phyloP scores from a whole-genome alignment of 129 eudicot genomes.

The Escallonia herrerae region DNA sequence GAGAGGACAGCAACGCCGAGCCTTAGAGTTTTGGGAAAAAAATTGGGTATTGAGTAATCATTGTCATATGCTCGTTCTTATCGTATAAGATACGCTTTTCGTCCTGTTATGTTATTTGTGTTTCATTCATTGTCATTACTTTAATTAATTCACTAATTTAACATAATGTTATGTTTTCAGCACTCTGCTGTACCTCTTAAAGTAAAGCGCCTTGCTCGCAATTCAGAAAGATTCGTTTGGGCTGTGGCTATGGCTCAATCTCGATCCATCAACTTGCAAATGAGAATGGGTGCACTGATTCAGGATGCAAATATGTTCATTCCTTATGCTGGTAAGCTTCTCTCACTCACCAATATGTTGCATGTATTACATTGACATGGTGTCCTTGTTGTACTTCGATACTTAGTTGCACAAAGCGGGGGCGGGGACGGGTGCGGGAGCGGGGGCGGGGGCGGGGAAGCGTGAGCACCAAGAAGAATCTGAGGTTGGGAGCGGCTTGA shows the following conservation, averaged over 20 bases:
- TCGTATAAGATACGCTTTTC: neutral
- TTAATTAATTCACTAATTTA: too few relatives aligned
- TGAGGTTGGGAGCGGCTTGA: too few relatives aligned
- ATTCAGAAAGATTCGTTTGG: conserved; percentile 91
- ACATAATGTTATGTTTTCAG: conserved; percentile 21
- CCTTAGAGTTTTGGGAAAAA: conserved; percentile 83
- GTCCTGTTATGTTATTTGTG: neutral
- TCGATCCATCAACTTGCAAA: conserved; percentile 65
- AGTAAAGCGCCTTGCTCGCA: conserved; percentile 88
- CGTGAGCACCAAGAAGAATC: too few relatives aligned
- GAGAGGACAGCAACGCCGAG: conserved; percentile 69
- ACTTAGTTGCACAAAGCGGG: too few relatives aligned
- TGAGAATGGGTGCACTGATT: conserved; percentile 75
- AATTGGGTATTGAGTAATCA: conserved; percentile 64
- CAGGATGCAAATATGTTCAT: conserved; percentile 85
- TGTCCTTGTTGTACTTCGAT: too few relatives aligned
- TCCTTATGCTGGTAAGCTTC: conserved; percentile 88
- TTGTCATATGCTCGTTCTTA: neutral
- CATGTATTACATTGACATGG: too few relatives aligned
- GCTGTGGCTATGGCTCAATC: conserved; percentile 93
- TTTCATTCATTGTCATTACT: neutral
- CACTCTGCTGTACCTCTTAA: conserved; percentile 91
- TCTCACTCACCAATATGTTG: neutral
- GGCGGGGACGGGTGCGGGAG: too few relatives aligned
- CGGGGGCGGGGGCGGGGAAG: too few relatives aligned